Percentiles rank a stretch among this genome's conserved stretches.
Evolutionary conservation across 2,329 filamentous ascomycete genomes (phyloP).

Genomic region (Pyricularia pennisetigena): DNA sequence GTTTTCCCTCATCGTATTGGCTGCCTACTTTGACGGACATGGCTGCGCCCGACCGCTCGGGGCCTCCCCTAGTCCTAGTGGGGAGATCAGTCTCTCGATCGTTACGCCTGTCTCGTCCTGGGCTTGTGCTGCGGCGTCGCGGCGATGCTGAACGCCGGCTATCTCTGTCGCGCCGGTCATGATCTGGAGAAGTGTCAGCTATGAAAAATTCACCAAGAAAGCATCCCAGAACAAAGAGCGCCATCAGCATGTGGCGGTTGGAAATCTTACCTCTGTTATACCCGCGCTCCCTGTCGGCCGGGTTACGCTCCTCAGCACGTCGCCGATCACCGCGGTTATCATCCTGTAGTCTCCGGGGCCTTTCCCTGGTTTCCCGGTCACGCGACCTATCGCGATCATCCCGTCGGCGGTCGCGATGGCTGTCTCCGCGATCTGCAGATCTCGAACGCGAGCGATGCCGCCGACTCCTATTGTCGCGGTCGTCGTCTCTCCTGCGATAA

Average conservation of each 20-base stretch:
- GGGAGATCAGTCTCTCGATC: slow-evolving; percentile 4
- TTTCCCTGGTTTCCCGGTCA: slow-evolving; percentile 6
- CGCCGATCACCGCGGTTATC: not conserved
- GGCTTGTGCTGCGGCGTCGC: slow-evolving; percentile 7
- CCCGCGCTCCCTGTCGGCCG: slow-evolving; percentile 3
- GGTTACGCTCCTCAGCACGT: slow-evolving; percentile 6
- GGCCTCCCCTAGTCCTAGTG: not conserved
- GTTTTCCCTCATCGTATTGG: not conserved
- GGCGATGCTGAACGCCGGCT: slow-evolving; percentile 10
- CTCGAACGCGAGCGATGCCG: slow-evolving; percentile 10
- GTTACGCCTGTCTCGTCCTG: not conserved
- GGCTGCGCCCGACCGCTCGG: not conserved
- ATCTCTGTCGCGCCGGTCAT: not conserved
- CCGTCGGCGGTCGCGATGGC: not conserved
- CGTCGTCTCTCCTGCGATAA: slow-evolving; percentile 5
- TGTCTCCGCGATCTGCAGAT: not conserved
- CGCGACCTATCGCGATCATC: slow-evolving; percentile 2
- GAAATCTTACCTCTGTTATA: slow-evolving; percentile 3
- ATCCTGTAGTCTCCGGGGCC: not conserved
- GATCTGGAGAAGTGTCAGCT: not conserved
- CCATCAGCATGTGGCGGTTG: not conserved
- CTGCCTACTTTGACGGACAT: slow-evolving; percentile 6
- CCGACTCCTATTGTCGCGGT: slow-evolving; percentile 7
- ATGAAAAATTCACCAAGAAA: not conserved
- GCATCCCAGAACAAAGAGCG: not conserved